Percentiles rank a stretch among this genome's conserved stretches.
Evolutionary conservation across 1,139 yeast genomes (phyloP).

Genomic region (Magnusiomyces suaveolens): DNA sequence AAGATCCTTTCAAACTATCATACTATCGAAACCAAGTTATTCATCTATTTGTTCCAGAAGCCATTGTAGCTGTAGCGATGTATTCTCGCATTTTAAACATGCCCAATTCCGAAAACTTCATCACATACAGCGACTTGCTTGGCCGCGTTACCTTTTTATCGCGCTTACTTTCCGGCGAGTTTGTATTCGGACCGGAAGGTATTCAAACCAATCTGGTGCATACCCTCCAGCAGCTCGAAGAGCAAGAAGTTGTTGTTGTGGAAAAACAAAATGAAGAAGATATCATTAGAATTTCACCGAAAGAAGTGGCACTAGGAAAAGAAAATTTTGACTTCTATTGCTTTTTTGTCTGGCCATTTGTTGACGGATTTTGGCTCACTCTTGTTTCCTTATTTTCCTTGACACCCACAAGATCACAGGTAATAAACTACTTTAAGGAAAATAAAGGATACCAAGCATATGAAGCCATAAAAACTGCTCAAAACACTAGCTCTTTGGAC

Average conservation of each 20-base stretch:
- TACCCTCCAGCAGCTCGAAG: conserved; percentile 27
- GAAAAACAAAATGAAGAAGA: conserved; percentile 13
- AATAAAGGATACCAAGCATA: background rate
- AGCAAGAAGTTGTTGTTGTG: conserved; percentile 26
- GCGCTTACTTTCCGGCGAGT: conserved; percentile 33
- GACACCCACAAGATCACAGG: conserved; percentile 23
- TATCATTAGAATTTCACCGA: conserved; percentile 5
- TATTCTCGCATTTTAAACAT: conserved; percentile 22
- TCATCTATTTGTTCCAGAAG: conserved; percentile 36
- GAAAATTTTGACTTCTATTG: conserved; percentile 37
- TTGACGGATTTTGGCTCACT: conserved; percentile 39
- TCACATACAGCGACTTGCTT: conserved; percentile 21
- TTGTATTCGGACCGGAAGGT: conserved; percentile 35
- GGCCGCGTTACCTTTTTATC: conserved; percentile 31
- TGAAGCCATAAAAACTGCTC: background rate
- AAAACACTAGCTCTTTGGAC: background rate
- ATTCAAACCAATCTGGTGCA: conserved; percentile 30
- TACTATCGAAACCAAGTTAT: conserved; percentile 38
- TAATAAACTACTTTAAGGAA: background rate
- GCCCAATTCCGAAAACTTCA: conserved; percentile 9
- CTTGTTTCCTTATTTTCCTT: conserved; percentile 32
- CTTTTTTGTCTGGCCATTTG: conserved; percentile 37
- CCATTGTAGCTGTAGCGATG: conserved; percentile 34
- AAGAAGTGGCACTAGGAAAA: conserved; percentile 29
- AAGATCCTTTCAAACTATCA: conserved; percentile 36